Evolutionary conservation across 768 basidiomycete species (phyloP).

Genomic region (Hericium erinaceus): DNA sequence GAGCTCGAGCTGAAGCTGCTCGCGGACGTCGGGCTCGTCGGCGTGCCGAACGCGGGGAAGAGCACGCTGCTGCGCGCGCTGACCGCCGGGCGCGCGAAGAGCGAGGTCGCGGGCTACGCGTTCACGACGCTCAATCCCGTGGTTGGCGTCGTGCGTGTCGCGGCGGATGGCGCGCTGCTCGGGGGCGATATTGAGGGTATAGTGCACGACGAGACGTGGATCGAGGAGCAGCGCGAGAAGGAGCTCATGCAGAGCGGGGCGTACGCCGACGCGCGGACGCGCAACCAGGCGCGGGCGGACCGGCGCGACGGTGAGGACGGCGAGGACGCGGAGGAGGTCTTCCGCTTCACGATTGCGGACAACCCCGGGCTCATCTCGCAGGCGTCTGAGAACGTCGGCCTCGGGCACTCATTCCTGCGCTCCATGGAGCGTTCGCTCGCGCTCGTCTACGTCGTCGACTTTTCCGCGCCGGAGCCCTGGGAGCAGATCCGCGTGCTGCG

Average conservation of each 20-base stretch:
- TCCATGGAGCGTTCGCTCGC: constrained; percentile 89
- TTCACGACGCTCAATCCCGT: constrained; percentile 96
- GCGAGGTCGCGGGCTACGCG: constrained; percentile 81
- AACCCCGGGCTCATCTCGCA: constrained; percentile 87
- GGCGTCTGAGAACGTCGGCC: constrained; percentile 82
- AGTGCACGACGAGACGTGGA: constrained; percentile 58
- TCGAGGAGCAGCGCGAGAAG: constrained; percentile 40
- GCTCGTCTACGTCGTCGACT: constrained; percentile 87
- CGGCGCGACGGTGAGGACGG: not conserved
- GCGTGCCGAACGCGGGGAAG: constrained; percentile 91
- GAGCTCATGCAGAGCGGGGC: constrained; percentile 42
- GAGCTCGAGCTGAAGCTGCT: constrained; percentile 87
- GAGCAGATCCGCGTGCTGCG: constrained; percentile 63
- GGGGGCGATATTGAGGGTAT: constrained; percentile 40
- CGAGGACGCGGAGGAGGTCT: constrained; percentile 40
- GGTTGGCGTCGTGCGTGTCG: constrained; percentile 81
- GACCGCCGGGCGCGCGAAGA: constrained; percentile 76
- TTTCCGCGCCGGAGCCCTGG: constrained; percentile 66
- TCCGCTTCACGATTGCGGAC: constrained; percentile 93
- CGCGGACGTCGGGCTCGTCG: constrained; percentile 93
- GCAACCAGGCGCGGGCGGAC: constrained; percentile 31
- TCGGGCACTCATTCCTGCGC: constrained; percentile 89
- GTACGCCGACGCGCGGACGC: constrained; percentile 38
- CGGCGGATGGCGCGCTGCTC: constrained; percentile 68
- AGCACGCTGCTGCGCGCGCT: constrained; percentile 87